Percentiles rank a stretch among this genome's conserved stretches.
phyloP scores from a whole-genome alignment of 2,329 filamentous ascomycete genomes.

The Nemania diffusa region DNA sequence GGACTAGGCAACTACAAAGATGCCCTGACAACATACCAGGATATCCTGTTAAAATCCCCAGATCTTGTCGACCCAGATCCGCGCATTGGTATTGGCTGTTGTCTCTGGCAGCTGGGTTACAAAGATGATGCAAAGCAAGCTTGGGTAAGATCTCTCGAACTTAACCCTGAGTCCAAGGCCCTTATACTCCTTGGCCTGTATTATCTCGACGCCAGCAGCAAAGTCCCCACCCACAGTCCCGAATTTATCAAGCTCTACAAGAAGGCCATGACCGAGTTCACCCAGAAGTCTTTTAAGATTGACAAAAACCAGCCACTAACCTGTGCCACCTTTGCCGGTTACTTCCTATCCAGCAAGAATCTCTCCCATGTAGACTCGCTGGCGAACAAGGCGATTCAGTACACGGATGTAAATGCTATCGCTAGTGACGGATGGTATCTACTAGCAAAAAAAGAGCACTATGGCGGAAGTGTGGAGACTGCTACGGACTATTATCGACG shows the following conservation, averaged over 20 bases:
- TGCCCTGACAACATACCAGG: conserved; percentile 85
- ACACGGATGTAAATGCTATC: conserved; percentile 95
- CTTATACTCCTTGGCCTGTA: conserved; percentile 91
- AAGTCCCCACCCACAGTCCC: conserved; percentile 83
- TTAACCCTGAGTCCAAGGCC: conserved; percentile 86
- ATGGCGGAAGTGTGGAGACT: conserved; percentile 76
- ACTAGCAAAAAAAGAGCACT: conserved; percentile 90
- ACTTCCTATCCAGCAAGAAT: conserved; percentile 86
- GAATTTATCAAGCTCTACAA: conserved; percentile 88
- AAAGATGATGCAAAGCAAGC: conserved; percentile 91
- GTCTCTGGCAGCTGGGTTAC: conserved; percentile 95
- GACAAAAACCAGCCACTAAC: conserved; percentile 92
- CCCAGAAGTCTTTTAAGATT: conserved; percentile 90
- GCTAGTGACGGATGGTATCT: conserved; percentile 98
- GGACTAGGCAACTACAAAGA: conserved; percentile 88
- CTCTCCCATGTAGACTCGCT: conserved; percentile 85
- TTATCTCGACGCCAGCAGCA: conserved; percentile 86
- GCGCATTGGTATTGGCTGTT: conserved; percentile 94
- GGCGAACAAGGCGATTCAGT: conserved; percentile 91
- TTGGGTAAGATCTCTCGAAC: conserved; percentile 87
- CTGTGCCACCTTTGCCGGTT: conserved; percentile 88
- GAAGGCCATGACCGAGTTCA: conserved; percentile 93
- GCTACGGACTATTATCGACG: conserved; percentile 89
- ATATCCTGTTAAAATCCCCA: conserved; percentile 85
- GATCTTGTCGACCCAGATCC: conserved; percentile 92